Percentiles rank a stretch among this genome's conserved stretches.
Evolutionary conservation across 257 asterid genomes (phyloP).

Genomic region (Capsicum chinense): DNA sequence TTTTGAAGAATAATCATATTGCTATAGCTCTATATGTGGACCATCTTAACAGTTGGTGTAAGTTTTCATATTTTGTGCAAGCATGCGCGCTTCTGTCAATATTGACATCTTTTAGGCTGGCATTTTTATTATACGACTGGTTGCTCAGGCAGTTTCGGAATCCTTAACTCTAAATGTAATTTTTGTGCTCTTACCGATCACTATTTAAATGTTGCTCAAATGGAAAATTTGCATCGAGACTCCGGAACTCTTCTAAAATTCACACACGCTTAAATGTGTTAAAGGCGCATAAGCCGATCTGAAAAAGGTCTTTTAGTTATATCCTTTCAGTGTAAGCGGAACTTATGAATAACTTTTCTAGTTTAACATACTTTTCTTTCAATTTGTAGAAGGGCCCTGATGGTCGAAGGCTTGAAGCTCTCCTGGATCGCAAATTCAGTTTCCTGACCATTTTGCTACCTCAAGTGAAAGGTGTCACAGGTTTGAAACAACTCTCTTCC

Average conservation of each 20-base stretch:
- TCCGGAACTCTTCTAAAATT: constrained; percentile 29
- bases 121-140: not conserved
- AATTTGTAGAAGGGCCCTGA: constrained; percentile 26
- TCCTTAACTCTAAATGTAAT: not conserved
- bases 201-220: constrained; percentile 22
- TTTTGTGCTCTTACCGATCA: not conserved
- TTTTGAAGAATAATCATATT: constrained; percentile 17
- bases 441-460: not conserved
- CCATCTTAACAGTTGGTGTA: not conserved
- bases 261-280: constrained; percentile 20
- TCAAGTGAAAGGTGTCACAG: not conserved
- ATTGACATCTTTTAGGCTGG: not conserved
- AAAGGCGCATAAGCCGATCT: not conserved
- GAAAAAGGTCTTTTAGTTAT: not conserved
- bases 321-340: not conserved
- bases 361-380: not conserved
- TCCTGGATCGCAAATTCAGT: not conserved
- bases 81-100: not conserved
- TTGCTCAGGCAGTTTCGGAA: not conserved
- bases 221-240: constrained; percentile 33
- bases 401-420: not conserved
- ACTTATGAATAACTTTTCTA: not conserved
- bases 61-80: not conserved
- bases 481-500: constrained; percentile 11
- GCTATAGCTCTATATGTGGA: not conserved